Evolutionary conservation across 202 grass and related monocot species (phyloP).

Genomic region (Miscanthus sacchariflorus): DNA sequence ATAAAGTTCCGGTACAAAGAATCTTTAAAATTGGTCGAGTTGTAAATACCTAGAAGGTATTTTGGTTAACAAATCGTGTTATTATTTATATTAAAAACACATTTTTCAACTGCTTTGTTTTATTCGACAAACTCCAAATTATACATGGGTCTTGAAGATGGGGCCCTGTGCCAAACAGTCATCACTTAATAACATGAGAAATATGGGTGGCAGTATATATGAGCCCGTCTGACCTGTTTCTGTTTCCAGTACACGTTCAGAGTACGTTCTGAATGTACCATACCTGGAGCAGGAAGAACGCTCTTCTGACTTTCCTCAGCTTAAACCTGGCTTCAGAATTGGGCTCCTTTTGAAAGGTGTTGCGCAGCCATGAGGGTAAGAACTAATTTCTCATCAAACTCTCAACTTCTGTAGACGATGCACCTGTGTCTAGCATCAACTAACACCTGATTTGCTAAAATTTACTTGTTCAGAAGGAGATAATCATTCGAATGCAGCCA

Average conservation of each 20-base stretch:
- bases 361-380: slow-evolving; percentile 45
- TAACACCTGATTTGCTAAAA: background rate
- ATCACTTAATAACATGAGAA: background rate
- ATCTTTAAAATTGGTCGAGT: background rate
- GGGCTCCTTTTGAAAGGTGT: background rate
- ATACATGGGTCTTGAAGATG: background rate
- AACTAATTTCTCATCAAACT: background rate
- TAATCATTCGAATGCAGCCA: slow-evolving; percentile 45
- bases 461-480: slow-evolving; percentile 47
- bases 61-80: too few species aligned
- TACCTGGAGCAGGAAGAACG: background rate
- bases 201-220: slow-evolving; percentile 11
- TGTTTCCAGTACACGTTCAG: background rate
- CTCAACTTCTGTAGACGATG: background rate
- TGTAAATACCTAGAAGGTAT: too few species aligned
- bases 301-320: too few species aligned
- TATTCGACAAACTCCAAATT: background rate
- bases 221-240: background rate
- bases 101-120: background rate
- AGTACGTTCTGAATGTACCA: background rate
- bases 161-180: background rate
- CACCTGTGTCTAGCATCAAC: background rate
- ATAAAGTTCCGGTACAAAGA: background rate
- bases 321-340: background rate
- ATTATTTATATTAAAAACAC: background rate